Percentiles rank a stretch among this genome's conserved stretches.
Evolutionary conservation across 108 stramenopile species (phyloP).

Genomic region (Pelagomonas calceolata): DNA sequence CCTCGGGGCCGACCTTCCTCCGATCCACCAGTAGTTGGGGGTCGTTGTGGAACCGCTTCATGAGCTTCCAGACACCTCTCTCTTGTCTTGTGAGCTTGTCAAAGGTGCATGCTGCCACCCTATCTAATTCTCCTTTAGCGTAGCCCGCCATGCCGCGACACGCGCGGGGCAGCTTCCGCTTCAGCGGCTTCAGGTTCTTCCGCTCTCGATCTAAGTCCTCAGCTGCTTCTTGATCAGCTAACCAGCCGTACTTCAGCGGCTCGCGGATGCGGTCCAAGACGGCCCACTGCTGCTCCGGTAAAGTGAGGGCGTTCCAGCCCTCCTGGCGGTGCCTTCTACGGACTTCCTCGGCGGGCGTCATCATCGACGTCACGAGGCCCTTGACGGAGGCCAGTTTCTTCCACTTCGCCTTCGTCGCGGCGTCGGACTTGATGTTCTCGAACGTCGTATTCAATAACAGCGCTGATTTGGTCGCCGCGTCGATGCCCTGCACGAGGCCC

Average conservation of each 20-base stretch:
- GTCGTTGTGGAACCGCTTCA: conserved; percentile 37
- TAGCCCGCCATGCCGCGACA: conserved; percentile 10
- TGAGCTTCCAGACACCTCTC: conserved; percentile 27
- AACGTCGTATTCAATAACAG: conserved; percentile 12
- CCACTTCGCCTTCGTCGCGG: conserved; percentile 1
- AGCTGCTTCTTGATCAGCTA: not conserved
- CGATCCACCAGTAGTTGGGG: conserved; percentile 5
- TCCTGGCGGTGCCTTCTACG: conserved; percentile 16
- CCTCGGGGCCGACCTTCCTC: conserved; percentile 7
- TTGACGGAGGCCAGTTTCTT: not conserved
- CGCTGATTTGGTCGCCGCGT: conserved; percentile 13
- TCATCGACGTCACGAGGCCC: conserved; percentile 3
- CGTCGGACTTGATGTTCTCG: not conserved
- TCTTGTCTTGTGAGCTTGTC: conserved; percentile 27
- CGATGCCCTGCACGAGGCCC: not conserved
- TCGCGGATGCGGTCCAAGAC: conserved; percentile 22
- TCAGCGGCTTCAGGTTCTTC: conserved; percentile 18
- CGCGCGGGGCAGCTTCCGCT: not conserved
- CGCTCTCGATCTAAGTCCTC: conserved; percentile 10
- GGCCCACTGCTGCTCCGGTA: conserved; percentile 39
- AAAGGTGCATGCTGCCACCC: conserved; percentile 19
- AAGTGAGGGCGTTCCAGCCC: conserved; percentile 25
- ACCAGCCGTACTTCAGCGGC: conserved; percentile 31
- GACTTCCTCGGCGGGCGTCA: conserved; percentile 35
- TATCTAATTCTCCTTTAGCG: conserved; percentile 21